Conservation (phyloP, 2,329 filamentous ascomycete genomes). For the Colletotrichum falcatum region DNA sequence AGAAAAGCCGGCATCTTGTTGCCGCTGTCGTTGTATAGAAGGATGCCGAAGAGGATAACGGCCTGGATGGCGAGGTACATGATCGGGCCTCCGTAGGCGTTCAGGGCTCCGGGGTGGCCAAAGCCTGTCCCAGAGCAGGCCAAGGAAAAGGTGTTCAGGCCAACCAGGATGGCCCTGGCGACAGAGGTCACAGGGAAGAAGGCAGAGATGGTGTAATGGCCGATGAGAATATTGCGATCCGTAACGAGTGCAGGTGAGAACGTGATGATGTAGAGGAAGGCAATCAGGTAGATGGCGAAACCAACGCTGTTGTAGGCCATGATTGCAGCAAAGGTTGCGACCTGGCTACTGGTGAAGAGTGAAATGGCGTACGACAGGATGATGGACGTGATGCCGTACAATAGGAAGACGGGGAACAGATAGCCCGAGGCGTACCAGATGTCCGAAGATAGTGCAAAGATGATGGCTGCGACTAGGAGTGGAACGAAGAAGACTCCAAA, state of each 20-base stretch:
- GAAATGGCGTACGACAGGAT: constrained; percentile 85
- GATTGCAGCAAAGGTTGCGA: constrained; percentile 86
- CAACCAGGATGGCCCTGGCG: constrained; percentile 78
- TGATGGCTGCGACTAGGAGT: constrained; percentile 74
- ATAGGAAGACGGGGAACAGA: constrained; percentile 74
- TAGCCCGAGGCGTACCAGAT: constrained; percentile 85
- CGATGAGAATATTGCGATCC: constrained; percentile 73
- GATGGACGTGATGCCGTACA: constrained; percentile 81
- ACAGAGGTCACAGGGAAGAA: constrained; percentile 83
- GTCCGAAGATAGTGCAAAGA: constrained; percentile 73
- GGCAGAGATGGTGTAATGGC: constrained; percentile 79
- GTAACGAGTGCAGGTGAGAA: constrained; percentile 63
- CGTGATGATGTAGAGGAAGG: constrained; percentile 70
- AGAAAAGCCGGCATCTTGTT: constrained; percentile 50
- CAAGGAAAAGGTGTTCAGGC: constrained; percentile 85
- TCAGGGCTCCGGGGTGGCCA: constrained; percentile 76
- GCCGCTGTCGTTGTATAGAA: constrained; percentile 86
- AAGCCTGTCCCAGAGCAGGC: constrained; percentile 76
- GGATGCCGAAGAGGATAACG: constrained; percentile 74
- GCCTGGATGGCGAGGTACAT: constrained; percentile 83
- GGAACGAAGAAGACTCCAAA: constrained; percentile 77
- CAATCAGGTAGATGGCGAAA: constrained; percentile 78
- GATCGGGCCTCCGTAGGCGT: constrained; percentile 85
- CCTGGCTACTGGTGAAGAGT: constrained; percentile 80
- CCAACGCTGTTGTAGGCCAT: constrained; percentile 80